Evolutionary conservation across 1,139 yeast species (phyloP).

Genomic region (Debaryomyces sp.): DNA sequence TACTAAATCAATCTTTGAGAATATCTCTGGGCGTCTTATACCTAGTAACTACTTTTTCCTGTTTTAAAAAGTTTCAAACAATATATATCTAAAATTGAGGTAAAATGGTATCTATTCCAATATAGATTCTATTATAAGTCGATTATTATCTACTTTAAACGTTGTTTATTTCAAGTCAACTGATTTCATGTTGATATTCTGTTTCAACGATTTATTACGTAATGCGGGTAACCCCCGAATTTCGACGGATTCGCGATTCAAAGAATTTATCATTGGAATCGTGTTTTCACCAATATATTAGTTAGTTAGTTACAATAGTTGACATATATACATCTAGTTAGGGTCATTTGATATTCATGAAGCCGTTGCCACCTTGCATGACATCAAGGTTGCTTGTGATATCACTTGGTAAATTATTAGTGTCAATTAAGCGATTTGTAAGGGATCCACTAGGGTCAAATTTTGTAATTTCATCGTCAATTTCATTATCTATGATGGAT

Average conservation of each 20-base stretch:
- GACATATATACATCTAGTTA: conserved; percentile 3
- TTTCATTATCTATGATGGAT: conserved; percentile 44
- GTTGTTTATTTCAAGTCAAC: conserved; percentile 5
- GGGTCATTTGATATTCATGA: conserved; percentile 34
- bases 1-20: neutral
- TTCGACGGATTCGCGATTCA: conserved; percentile 1
- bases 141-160: neutral
- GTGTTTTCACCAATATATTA: conserved; percentile 4
- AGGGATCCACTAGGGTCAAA: conserved; percentile 45
- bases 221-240: conserved; percentile 4
- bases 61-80: neutral
- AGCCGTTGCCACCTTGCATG: conserved; percentile 47
- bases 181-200: conserved; percentile 5
- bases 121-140: conserved; percentile 1
- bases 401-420: conserved; percentile 60
- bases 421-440: conserved; percentile 51
- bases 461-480: conserved; percentile 45
- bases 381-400: conserved; percentile 51
- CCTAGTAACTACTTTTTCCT: neutral
- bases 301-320: neutral
- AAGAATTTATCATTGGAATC: neutral
- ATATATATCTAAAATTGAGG: neutral
- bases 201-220: conserved; percentile 6
- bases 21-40: neutral
- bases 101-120: neutral